Conservation (phyloP, 2,329 filamentous ascomycete genomes). For the Metarhizium rileyi region DNA sequence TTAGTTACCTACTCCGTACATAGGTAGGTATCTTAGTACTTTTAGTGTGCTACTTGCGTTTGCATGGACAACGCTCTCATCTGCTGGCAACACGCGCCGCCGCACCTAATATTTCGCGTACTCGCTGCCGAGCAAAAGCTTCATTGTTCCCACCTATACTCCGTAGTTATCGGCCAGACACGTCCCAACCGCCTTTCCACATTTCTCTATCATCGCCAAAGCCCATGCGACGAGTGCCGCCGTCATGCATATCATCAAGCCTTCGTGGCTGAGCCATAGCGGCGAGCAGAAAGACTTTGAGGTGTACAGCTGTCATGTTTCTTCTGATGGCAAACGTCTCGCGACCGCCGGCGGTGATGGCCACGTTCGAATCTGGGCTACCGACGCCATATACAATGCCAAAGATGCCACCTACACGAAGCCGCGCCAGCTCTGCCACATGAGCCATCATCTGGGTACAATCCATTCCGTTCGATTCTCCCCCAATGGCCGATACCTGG, state of each 20-base stretch:
- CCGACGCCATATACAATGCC: slow-evolving; percentile 80
- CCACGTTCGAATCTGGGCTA: slow-evolving; percentile 96
- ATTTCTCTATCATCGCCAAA: background rate
- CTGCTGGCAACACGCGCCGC: too few species aligned
- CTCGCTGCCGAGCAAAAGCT: background rate
- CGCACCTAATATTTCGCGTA: background rate
- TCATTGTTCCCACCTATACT: background rate
- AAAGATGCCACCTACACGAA: slow-evolving; percentile 60
- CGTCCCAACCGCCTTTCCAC: background rate
- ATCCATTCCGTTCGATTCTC: slow-evolving; percentile 97
- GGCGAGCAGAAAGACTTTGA: slow-evolving; percentile 98
- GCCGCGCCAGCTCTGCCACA: slow-evolving; percentile 90
- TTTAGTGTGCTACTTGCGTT: too few species aligned
- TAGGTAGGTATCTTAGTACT: too few species aligned
- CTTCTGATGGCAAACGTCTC: slow-evolving; percentile 82
- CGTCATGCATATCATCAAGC: slow-evolving; percentile 81
- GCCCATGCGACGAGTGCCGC: slow-evolving; percentile 9
- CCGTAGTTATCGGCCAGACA: background rate
- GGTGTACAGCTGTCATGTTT: slow-evolving; percentile 96
- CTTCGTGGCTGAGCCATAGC: slow-evolving; percentile 90
- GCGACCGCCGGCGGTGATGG: slow-evolving; percentile 96
- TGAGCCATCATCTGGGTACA: slow-evolving; percentile 96
- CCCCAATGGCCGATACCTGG: slow-evolving; percentile 86
- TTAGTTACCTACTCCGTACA: too few species aligned
- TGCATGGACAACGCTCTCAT: too few species aligned